Conservation (phyloP, 305 asterid species). For the Plantago lanceolata region DNA sequence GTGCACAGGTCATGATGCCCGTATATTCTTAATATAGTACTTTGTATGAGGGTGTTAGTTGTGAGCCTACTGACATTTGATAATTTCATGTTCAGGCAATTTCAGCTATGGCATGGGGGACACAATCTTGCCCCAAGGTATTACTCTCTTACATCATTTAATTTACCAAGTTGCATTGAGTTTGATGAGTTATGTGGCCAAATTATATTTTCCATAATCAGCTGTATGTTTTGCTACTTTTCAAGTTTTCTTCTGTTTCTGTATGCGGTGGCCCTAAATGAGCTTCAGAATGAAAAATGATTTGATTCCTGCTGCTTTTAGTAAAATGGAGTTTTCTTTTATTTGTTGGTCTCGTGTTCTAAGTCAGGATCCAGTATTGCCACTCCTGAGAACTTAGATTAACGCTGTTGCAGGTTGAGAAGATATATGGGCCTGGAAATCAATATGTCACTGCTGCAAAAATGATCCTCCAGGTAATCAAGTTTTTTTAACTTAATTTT, state of each 20-base stretch:
- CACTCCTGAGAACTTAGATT: conserved; percentile 21
- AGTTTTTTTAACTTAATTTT: neutral
- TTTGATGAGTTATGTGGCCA: neutral
- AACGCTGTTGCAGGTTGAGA: conserved; percentile 63
- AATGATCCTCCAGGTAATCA: conserved; percentile 87
- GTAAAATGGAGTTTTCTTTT: neutral
- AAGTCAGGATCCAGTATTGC: neutral
- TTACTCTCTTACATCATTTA: conserved; percentile 21
- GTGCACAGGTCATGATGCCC: conserved; percentile 69
- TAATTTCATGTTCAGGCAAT: conserved; percentile 53
- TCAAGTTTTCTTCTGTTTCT: neutral
- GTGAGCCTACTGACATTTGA: conserved; percentile 22
- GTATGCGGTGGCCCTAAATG: no score
- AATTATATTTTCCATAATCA: neutral
- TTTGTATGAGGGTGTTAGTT: conserved; percentile 18
- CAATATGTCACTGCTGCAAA: conserved; percentile 98
- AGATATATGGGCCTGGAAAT: conserved; percentile 96
- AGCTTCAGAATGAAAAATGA: no score
- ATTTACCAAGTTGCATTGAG: neutral
- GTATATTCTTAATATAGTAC: conserved; percentile 1
- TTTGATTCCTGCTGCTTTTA: no score
- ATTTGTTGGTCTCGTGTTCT: neutral
- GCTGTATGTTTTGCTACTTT: no score
- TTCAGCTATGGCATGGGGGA: conserved; percentile 99
- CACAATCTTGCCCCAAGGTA: conserved; percentile 96